A percentile compares a stretch with the other conserved stretches of the same genome.
These are phyloP conservation scores for Claviceps lovelessii DNA, from an alignment of 2,329 filamentous ascomycete species.

Conservation along the genomic window DNA sequence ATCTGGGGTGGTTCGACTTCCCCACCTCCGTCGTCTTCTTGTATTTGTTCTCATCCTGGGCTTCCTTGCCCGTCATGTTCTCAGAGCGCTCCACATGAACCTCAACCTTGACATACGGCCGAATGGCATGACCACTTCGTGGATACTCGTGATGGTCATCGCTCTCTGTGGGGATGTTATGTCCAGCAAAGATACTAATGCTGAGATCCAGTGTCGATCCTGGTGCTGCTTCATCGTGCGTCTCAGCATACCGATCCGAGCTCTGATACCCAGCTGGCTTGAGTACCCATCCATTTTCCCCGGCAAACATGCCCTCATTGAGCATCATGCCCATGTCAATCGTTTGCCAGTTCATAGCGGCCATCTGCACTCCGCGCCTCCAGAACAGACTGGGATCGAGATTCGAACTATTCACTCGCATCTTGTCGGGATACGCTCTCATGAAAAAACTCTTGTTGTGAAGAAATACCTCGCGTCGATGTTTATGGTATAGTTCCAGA, in stretches of 20 bases:
- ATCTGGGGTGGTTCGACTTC: conserved; percentile 49
- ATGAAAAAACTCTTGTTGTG: conserved; percentile 85
- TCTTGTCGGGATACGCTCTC: conserved; percentile 75
- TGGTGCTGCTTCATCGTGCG: conserved; percentile 30
- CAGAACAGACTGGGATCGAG: conserved; percentile 85
- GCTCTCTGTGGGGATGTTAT: conserved; percentile 39
- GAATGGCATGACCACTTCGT: conserved; percentile 28
- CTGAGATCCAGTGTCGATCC: conserved; percentile 48
- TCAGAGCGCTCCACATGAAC: conserved; percentile 58
- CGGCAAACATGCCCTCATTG: conserved; percentile 94
- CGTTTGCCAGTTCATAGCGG: conserved; percentile 93
- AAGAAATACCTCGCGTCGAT: conserved; percentile 60
- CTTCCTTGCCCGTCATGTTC: conserved; percentile 17
- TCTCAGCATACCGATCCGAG: conserved; percentile 23
- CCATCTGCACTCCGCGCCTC: conserved; percentile 94
- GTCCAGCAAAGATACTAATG: conserved; percentile 63
- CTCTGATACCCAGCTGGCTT: conserved; percentile 65
- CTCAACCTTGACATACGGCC: conserved; percentile 65
- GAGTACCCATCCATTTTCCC: conserved; percentile 67
- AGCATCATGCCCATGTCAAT: conserved; percentile 90
- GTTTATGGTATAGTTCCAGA: conserved; percentile 38
- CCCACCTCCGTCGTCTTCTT: conserved; percentile 43
- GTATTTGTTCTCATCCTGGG: conserved; percentile 35
- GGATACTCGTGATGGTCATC: conserved; percentile 17
- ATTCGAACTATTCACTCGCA: conserved; percentile 77